Conservation (phyloP, 202 grass and related monocot species). For the Brachypodium distachyon region DNA sequence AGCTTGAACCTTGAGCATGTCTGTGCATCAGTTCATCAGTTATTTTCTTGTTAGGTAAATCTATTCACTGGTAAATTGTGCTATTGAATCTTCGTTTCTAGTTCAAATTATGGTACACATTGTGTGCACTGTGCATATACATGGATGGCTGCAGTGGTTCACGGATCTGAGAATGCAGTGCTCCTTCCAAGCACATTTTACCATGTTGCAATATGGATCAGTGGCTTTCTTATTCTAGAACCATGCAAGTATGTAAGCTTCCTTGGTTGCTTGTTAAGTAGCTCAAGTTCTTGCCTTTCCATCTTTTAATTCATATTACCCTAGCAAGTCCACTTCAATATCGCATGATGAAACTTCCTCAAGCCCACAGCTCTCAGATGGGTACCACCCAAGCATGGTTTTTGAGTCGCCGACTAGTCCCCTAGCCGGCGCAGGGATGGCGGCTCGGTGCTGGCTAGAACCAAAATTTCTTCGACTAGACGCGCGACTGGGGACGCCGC, state of each 20-base stretch:
- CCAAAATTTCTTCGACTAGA: too few species aligned
- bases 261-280: background rate
- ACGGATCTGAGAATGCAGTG: background rate
- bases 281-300: background rate
- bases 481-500: too few species aligned
- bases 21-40: background rate
- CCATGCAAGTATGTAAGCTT: background rate
- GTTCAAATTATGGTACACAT: background rate
- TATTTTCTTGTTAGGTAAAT: background rate
- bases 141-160: background rate
- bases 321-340: too few species aligned
- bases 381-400: too few species aligned
- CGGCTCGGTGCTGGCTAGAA: too few species aligned
- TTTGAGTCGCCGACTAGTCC: too few species aligned
- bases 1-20: background rate
- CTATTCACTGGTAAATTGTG: background rate
- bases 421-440: too few species aligned
- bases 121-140: background rate
- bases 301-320: background rate
- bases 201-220: background rate
- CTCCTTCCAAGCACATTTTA: background rate
- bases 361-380: too few species aligned
- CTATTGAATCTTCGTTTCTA: background rate
- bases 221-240: background rate
- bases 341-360: too few species aligned